Percentiles rank a stretch among this genome's conserved stretches.
Evolutionary conservation across 2,329 filamentous ascomycete species (phyloP).

Genomic region (Boeremia exigua): DNA sequence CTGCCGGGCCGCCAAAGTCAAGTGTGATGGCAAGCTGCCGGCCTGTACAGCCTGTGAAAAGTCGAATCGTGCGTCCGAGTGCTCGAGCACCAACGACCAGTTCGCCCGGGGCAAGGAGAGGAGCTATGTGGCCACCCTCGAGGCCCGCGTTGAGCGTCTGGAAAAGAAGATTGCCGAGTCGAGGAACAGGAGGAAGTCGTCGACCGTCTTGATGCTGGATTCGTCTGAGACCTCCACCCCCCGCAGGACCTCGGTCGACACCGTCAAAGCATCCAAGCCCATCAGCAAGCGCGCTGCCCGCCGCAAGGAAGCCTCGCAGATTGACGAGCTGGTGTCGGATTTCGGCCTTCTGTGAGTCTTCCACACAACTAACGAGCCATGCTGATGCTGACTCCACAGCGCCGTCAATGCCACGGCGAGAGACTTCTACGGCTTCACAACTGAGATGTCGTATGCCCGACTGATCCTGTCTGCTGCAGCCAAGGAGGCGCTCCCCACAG

Average conservation of each 20-base stretch:
- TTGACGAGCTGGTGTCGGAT: constrained; percentile 90
- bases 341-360: constrained; percentile 82
- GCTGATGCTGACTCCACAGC: constrained; percentile 56
- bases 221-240: constrained; percentile 59
- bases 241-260: constrained; percentile 52
- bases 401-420: constrained; percentile 93
- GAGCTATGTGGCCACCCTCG: constrained; percentile 96
- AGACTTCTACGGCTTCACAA: constrained; percentile 88
- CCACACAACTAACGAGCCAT: neutral
- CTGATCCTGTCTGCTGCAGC: constrained; percentile 83
- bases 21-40: constrained; percentile 95
- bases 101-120: constrained; percentile 95
- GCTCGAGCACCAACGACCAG: constrained; percentile 93
- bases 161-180: constrained; percentile 73
- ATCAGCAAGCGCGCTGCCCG: constrained; percentile 53
- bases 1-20: constrained; percentile 92
- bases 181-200: constrained; percentile 74
- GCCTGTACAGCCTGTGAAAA: constrained; percentile 95
- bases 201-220: constrained; percentile 72
- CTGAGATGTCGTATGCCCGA: constrained; percentile 90
- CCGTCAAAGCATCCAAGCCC: constrained; percentile 38
- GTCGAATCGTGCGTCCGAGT: constrained; percentile 83
- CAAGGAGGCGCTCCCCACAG: constrained; percentile 73
- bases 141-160: constrained; percentile 86
- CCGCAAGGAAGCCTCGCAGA: constrained; percentile 77